Conservation (phyloP, 176 grass and related monocot genomes). For the Dendrocalamus sinicus region DNA sequence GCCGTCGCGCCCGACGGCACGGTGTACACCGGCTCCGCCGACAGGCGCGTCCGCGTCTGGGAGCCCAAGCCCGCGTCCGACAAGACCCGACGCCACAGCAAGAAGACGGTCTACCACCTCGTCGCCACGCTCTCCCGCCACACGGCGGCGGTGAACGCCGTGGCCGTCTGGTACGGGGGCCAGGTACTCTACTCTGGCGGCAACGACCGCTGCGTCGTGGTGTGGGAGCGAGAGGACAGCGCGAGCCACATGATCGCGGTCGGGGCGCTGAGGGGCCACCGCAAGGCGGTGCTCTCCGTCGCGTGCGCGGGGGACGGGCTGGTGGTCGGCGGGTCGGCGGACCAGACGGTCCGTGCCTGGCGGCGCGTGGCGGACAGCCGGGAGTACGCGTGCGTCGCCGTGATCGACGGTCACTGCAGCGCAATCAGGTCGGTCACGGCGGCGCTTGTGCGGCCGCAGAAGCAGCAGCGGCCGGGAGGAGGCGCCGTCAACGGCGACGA, state of each 20-base stretch:
- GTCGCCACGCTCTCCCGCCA: slow-evolving; percentile 69
- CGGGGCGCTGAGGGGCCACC: slow-evolving; percentile 70
- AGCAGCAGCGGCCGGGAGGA: neutral
- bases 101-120: slow-evolving; percentile 54
- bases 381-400: slow-evolving; percentile 58
- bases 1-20: slow-evolving; percentile 68
- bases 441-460: slow-evolving; percentile 7
- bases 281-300: slow-evolving; percentile 73
- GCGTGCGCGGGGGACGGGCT: slow-evolving; percentile 60
- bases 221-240: slow-evolving; percentile 94
- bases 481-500: slow-evolving; percentile 19
- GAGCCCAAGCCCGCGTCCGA: slow-evolving; percentile 12
- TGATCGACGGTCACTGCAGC: slow-evolving; percentile 61
- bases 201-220: slow-evolving; percentile 73
- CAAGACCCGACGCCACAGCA: neutral
- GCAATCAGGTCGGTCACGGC: slow-evolving; percentile 63
- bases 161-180: slow-evolving; percentile 58
- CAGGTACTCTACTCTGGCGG: slow-evolving; percentile 68
- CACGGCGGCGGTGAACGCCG: slow-evolving; percentile 77
- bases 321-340: slow-evolving; percentile 79
- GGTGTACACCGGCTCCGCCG: slow-evolving; percentile 83
- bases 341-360: slow-evolving; percentile 83
- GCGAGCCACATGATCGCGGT: slow-evolving; percentile 64
- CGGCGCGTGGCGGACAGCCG: slow-evolving; percentile 50
- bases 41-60: slow-evolving; percentile 72